These are phyloP conservation scores for Cytospora chrysosperma DNA, from an alignment of 2,329 filamentous ascomycete species.

Conservation along the genomic window DNA sequence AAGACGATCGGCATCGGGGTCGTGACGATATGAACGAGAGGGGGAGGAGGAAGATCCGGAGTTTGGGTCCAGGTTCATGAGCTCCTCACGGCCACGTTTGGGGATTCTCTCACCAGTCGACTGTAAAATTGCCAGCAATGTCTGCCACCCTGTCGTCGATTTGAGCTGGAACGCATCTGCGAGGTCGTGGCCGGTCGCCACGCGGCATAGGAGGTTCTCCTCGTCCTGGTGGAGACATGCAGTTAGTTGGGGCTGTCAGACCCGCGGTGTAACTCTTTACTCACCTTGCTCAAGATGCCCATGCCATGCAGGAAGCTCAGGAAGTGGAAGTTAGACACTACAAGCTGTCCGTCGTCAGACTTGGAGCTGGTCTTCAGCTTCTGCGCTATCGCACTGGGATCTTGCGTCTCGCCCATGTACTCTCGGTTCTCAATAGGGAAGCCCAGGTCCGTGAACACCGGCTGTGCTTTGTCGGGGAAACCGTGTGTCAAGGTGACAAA, in stretches of 20 bases:
- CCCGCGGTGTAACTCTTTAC: constrained; percentile 29
- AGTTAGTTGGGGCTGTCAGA: neutral
- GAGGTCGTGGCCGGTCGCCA: constrained; percentile 78
- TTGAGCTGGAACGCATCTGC: constrained; percentile 80
- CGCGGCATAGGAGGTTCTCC: constrained; percentile 78
- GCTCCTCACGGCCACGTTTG: constrained; percentile 60
- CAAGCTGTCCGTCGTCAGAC: constrained; percentile 59
- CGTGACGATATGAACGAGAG: constrained; percentile 29
- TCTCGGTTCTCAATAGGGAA: constrained; percentile 94
- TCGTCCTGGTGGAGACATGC: constrained; percentile 67
- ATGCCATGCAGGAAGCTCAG: constrained; percentile 83
- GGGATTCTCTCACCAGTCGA: constrained; percentile 95
- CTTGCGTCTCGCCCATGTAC: constrained; percentile 80
- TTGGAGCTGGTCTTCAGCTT: constrained; percentile 64
- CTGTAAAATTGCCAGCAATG: constrained; percentile 87
- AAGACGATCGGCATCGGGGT: constrained; percentile 50
- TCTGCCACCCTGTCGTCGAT: constrained; percentile 90
- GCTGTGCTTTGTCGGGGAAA: constrained; percentile 79
- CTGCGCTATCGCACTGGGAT: constrained; percentile 66
- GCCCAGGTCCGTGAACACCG: constrained; percentile 68
- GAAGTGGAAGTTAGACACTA: constrained; percentile 90
- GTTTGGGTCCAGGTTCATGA: constrained; percentile 24
- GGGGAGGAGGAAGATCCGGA: constrained; percentile 27
- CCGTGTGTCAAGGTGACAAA: constrained; percentile 95
- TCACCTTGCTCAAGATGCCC: constrained; percentile 81